Conservation (phyloP, 2,329 filamentous ascomycete species). For the Fusarium nygamai region DNA sequence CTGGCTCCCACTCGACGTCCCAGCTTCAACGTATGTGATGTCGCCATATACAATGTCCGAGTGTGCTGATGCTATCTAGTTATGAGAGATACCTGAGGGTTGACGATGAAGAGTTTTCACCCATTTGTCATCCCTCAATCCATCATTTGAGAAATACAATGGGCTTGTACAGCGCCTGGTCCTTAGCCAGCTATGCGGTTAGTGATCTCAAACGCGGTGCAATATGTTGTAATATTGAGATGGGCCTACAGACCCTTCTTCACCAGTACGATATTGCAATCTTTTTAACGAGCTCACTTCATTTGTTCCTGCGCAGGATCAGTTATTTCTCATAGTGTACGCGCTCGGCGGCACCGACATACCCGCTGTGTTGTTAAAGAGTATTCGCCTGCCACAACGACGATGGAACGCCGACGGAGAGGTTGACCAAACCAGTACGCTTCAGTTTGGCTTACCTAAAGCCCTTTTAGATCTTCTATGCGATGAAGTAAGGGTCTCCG, state of each 20-base stretch:
- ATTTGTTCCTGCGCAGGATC: slow-evolving; percentile 34
- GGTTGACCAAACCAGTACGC: slow-evolving; percentile 28
- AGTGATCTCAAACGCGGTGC: neutral
- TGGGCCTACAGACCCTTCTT: neutral
- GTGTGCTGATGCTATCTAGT: slow-evolving; percentile 18
- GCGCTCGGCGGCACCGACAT: slow-evolving; percentile 34
- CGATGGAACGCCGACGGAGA: slow-evolving; percentile 41
- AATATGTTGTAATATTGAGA: neutral
- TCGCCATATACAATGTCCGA: fast-evolving
- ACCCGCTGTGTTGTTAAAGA: slow-evolving; percentile 35
- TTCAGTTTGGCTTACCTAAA: slow-evolving; percentile 33
- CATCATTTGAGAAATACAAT: slow-evolving; percentile 16
- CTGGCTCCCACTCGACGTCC: slow-evolving; percentile 45
- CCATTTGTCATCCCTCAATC: slow-evolving; percentile 34
- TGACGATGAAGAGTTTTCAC: slow-evolving; percentile 44
- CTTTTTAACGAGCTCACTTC: slow-evolving; percentile 36
- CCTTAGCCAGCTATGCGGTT: slow-evolving; percentile 12
- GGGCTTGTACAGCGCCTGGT: slow-evolving; percentile 36
- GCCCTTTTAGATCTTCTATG: slow-evolving; percentile 28
- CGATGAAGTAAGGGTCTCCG: slow-evolving; percentile 9
- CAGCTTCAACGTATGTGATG: slow-evolving; percentile 43
- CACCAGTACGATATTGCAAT: slow-evolving; percentile 31
- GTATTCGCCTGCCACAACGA: slow-evolving; percentile 25
- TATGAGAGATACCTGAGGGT: slow-evolving; percentile 48
- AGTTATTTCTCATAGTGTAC: slow-evolving; percentile 34